Conservation (phyloP, 2,329 filamentous ascomycete species). For the Colletotrichum aenigma region DNA sequence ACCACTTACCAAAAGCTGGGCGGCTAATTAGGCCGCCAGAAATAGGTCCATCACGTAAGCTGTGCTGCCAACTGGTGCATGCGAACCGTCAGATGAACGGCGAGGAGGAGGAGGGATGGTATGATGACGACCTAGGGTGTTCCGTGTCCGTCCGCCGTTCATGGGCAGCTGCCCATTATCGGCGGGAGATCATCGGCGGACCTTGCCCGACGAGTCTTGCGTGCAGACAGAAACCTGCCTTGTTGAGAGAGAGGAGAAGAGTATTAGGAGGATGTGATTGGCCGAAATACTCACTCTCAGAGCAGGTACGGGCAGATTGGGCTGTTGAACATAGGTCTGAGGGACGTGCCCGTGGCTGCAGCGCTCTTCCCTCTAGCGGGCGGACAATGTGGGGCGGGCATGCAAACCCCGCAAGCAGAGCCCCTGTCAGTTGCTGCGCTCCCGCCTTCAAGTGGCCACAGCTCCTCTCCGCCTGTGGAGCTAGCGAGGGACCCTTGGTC, state of each 20-base stretch:
- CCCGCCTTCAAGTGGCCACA: conserved; percentile 16
- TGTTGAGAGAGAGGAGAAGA: neutral
- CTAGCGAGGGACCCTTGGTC: conserved; percentile 25
- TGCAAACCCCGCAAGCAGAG: conserved; percentile 18
- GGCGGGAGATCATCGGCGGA: conserved; percentile 18
- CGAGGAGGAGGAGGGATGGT: neutral
- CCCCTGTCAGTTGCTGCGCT: conserved; percentile 11
- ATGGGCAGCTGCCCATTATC: neutral
- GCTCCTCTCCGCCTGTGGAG: neutral
- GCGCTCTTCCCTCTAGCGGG: neutral
- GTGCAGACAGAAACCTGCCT: neutral
- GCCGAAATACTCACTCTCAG: neutral
- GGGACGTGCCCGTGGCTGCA: conserved; percentile 13
- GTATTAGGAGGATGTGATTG: neutral
- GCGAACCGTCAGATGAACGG: conserved; percentile 1
- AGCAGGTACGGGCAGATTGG: neutral
- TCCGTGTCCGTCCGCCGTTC: neutral
- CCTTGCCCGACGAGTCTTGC: conserved; percentile 9
- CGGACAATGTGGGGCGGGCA: neutral
- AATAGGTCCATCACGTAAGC: conserved; percentile 2
- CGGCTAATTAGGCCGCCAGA: conserved; percentile 19
- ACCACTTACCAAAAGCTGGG: conserved; percentile 13
- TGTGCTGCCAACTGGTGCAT: neutral
- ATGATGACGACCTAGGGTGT: neutral
- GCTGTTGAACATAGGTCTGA: neutral